These are phyloP conservation scores for Melanopsichium pennsylvanicum DNA, from an alignment of 1,284 basidiomycete species.

Conservation along the genomic window DNA sequence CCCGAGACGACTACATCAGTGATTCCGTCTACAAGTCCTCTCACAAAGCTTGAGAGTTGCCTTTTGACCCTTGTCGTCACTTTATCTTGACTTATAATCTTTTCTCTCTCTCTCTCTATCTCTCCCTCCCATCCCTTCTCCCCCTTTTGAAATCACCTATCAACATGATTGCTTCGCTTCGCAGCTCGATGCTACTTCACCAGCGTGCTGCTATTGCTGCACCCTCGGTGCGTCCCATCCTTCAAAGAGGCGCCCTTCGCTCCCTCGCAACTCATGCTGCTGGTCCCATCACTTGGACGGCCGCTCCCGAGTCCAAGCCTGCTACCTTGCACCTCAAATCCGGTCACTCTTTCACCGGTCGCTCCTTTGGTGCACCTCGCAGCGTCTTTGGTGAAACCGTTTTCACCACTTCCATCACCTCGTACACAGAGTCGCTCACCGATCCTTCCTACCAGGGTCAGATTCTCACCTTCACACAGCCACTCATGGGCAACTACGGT, in stretches of 20 bases:
- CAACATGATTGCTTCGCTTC: slow-evolving; percentile 30
- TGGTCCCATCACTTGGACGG: slow-evolving; percentile 53
- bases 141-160: background rate
- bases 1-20: slow-evolving; percentile 64
- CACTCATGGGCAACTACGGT: slow-evolving; percentile 98
- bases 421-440: slow-evolving; percentile 99
- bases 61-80: background rate
- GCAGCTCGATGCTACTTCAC: slow-evolving; percentile 44
- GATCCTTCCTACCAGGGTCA: slow-evolving; percentile 98
- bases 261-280: slow-evolving; percentile 28
- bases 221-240: slow-evolving; percentile 3
- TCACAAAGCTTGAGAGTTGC: slow-evolving; percentile 41
- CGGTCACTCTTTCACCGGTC: slow-evolving; percentile 87
- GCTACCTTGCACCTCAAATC: slow-evolving; percentile 92
- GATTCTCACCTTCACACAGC: slow-evolving; percentile 96
- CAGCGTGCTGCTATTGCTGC: slow-evolving; percentile 26
- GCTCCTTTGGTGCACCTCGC: slow-evolving; percentile 85
- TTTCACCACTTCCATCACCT: slow-evolving; percentile 98
- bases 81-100: slow-evolving; percentile 13
- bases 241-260: slow-evolving; percentile 17
- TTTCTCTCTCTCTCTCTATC: no score
- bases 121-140: no score
- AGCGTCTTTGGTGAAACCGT: slow-evolving; percentile 96
- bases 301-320: slow-evolving; percentile 68
- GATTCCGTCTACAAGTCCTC: slow-evolving; percentile 56